phyloP scores from a whole-genome alignment of 192 early-diverging fungal species.

The Mortierella antarctica region DNA sequence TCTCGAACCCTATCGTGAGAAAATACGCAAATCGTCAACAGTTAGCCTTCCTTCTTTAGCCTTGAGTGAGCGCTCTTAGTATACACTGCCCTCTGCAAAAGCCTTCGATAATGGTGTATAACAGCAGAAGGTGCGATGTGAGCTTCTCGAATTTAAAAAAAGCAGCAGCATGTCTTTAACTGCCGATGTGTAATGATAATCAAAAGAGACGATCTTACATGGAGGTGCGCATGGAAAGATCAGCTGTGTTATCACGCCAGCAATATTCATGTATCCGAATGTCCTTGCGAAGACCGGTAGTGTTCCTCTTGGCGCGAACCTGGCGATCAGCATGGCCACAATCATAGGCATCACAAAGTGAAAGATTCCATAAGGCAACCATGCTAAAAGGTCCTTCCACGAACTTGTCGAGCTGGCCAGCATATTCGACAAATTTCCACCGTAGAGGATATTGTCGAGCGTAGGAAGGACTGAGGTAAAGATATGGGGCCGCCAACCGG shows the following conservation, averaged over 20 bases:
- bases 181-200: not conserved
- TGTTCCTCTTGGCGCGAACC: slow-evolving; percentile 60
- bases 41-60: too few relatives aligned
- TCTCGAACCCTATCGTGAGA: slow-evolving; percentile 69
- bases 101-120: too few relatives aligned
- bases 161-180: not conserved
- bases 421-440: slow-evolving; percentile 65
- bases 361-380: slow-evolving; percentile 74
- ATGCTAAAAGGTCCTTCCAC: slow-evolving; percentile 67
- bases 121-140: not conserved
- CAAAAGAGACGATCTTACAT: slow-evolving; percentile 53
- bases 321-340: slow-evolving; percentile 59
- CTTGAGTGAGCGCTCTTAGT: not conserved
- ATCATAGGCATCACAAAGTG: slow-evolving; percentile 71
- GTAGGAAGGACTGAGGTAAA: slow-evolving; percentile 70
- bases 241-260: slow-evolving; percentile 75
- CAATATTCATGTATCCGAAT: slow-evolving; percentile 73
- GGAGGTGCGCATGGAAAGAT: slow-evolving; percentile 72
- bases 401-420: slow-evolving; percentile 60
- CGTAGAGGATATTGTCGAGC: slow-evolving; percentile 72
- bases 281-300: slow-evolving; percentile 63
- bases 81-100: not conserved
- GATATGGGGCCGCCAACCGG: slow-evolving; percentile 63
- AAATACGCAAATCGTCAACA: not conserved
- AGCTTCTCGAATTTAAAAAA: not conserved